A percentile compares a stretch with the other conserved stretches of the same genome.
phyloP scores from a whole-genome alignment of 208 protist genomes.

The Crithidia bombi region DNA sequence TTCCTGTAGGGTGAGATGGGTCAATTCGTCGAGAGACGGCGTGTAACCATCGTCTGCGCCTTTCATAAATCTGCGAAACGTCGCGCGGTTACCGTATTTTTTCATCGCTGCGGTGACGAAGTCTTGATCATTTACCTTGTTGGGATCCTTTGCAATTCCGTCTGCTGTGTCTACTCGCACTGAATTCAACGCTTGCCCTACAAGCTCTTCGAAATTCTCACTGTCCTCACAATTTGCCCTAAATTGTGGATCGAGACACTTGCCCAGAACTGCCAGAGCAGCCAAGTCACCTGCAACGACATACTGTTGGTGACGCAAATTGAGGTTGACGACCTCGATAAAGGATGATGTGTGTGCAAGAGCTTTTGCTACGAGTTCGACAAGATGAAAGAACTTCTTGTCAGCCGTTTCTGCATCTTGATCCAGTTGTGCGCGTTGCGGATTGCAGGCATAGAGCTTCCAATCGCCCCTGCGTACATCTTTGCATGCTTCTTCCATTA shows the following conservation, averaged over 20 bases:
- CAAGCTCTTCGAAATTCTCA: constrained; percentile 32
- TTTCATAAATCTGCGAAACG: constrained; percentile 79
- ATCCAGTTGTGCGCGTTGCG: constrained; percentile 62
- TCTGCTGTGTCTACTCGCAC: constrained; percentile 67
- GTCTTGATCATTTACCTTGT: constrained; percentile 34
- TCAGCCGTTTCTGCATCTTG: constrained; percentile 51
- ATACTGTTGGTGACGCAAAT: constrained; percentile 81
- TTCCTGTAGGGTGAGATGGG: constrained; percentile 80
- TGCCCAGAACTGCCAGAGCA: constrained; percentile 75
- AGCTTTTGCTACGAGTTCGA: constrained; percentile 72
- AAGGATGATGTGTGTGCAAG: constrained; percentile 80
- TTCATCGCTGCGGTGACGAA: constrained; percentile 71
- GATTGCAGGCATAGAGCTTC: constrained; percentile 86
- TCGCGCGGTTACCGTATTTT: constrained; percentile 66
- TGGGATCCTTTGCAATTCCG: constrained; percentile 66
- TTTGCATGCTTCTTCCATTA: constrained; percentile 83
- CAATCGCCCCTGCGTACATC: constrained; percentile 41
- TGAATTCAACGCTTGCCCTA: constrained; percentile 49
- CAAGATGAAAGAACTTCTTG: constrained; percentile 74
- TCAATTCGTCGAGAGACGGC: constrained; percentile 70
- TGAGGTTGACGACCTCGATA: constrained; percentile 84
- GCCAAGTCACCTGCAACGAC: constrained; percentile 82
- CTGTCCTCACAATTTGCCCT: constrained; percentile 55
- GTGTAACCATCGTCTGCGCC: constrained; percentile 88
- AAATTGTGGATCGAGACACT: constrained; percentile 90